These are phyloP conservation scores for Trichosporon sp. DNA, from an alignment of 1,284 basidiomycete species.

Conservation along the genomic window DNA sequence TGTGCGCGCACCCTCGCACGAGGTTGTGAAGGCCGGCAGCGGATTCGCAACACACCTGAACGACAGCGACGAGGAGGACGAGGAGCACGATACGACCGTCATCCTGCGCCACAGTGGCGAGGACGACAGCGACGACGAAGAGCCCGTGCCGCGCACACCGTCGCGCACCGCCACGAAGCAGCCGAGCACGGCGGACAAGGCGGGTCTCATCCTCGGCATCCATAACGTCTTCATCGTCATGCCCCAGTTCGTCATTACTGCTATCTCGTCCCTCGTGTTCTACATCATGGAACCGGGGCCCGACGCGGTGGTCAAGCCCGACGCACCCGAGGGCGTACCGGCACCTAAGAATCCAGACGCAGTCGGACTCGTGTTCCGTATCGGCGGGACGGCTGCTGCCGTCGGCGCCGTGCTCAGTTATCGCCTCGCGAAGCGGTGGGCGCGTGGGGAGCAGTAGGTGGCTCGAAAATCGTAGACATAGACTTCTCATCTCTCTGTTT, in stretches of 20 bases:
- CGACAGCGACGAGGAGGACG: slow-evolving; percentile 9
- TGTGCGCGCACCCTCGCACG: slow-evolving; percentile 18
- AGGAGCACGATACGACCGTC: slow-evolving; percentile 41
- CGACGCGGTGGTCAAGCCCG: background rate
- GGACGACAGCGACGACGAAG: slow-evolving; percentile 27
- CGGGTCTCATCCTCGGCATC: slow-evolving; percentile 88
- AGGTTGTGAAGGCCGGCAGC: slow-evolving; percentile 10
- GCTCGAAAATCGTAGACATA: background rate
- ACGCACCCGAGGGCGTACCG: background rate
- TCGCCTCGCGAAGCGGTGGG: slow-evolving; percentile 29
- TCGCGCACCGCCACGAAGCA: background rate
- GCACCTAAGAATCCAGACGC: slow-evolving; percentile 20
- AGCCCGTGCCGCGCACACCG: background rate
- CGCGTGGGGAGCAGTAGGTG: slow-evolving; percentile 1
- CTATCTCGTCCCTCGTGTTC: slow-evolving; percentile 59
- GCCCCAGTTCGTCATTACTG: slow-evolving; percentile 62
- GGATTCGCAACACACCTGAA: slow-evolving; percentile 1
- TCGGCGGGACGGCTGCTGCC: slow-evolving; percentile 30
- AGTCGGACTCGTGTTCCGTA: slow-evolving; percentile 31
- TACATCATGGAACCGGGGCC: slow-evolving; percentile 55
- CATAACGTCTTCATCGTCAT: slow-evolving; percentile 86
- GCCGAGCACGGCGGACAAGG: slow-evolving; percentile 68
- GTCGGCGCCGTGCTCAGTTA: slow-evolving; percentile 30
- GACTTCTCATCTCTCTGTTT: slow-evolving; percentile 10
- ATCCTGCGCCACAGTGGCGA: slow-evolving; percentile 45